A percentile compares a stretch with the other conserved stretches of the same genome.
phyloP scores from a whole-genome alignment of 164 flowering plant species.

The Warburgia ugandensis region DNA sequence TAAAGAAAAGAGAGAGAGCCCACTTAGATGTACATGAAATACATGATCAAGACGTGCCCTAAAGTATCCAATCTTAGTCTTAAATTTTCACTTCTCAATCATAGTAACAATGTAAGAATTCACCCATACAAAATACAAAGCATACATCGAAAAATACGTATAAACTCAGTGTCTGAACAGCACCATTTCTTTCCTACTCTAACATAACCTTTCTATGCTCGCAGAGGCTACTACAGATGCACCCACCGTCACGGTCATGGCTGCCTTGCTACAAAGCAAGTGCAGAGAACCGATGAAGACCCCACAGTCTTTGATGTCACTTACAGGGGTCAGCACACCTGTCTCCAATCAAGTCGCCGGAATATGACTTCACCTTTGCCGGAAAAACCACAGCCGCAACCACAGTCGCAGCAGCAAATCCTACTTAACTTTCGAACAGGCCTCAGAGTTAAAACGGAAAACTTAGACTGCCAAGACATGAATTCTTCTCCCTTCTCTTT shows the following conservation, averaged over 20 bases:
- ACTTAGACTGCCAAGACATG: slow-evolving; percentile 25
- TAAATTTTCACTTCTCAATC: too few relatives aligned
- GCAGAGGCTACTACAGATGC: slow-evolving; percentile 96
- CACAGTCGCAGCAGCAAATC: slow-evolving; percentile 8
- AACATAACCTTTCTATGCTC: too few relatives aligned
- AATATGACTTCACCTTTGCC: slow-evolving; percentile 8
- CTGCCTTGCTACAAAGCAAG: slow-evolving; percentile 89
- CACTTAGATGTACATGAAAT: too few relatives aligned
- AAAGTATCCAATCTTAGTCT: too few relatives aligned
- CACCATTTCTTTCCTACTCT: too few relatives aligned
- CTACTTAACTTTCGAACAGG: slow-evolving; percentile 23
- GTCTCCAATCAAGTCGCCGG: slow-evolving; percentile 32
- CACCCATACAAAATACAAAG: too few relatives aligned
- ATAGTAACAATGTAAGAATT: too few relatives aligned
- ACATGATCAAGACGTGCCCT: too few relatives aligned
- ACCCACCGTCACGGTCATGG: slow-evolving; percentile 57
- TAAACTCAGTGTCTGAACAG: too few relatives aligned
- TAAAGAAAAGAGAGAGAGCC: too few relatives aligned
- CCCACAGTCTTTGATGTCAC: slow-evolving; percentile 61
- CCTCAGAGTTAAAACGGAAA: slow-evolving; percentile 33
- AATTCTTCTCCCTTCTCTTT: slow-evolving; percentile 27
- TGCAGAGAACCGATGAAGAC: slow-evolving; percentile 85
- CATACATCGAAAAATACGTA: too few relatives aligned
- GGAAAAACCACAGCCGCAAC: slow-evolving; percentile 6
- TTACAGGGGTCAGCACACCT: slow-evolving; percentile 71